These are phyloP conservation scores for Puya raimondii DNA, from an alignment of 176 grass and related monocot genomes.

Conservation along the genomic window DNA sequence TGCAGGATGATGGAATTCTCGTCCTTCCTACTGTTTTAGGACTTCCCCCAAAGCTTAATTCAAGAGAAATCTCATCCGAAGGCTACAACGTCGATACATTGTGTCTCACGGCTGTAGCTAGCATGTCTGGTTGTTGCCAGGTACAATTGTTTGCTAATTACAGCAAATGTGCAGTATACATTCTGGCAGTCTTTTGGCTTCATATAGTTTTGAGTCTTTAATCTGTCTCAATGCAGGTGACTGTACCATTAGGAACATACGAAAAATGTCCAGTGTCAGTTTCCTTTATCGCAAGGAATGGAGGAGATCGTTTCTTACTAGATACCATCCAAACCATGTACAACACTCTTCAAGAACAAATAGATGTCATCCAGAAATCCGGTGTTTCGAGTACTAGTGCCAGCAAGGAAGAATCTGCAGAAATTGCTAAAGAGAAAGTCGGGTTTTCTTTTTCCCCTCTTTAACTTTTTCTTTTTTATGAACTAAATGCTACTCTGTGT, in stretches of 20 bases:
- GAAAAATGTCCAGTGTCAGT: conserved; percentile 87
- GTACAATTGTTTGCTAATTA: conserved; percentile 32
- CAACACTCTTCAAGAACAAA: conserved; percentile 72
- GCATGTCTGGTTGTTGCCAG: conserved; percentile 98
- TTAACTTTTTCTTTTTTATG: not conserved
- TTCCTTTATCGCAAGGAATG: conserved; percentile 79
- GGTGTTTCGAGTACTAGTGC: conserved; percentile 58
- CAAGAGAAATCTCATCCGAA: conserved; percentile 63
- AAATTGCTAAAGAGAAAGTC: conserved; percentile 88
- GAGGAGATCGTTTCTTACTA: conserved; percentile 74
- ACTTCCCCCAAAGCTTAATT: conserved; percentile 73
- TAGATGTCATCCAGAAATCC: conserved; percentile 50
- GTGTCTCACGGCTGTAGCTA: conserved; percentile 63
- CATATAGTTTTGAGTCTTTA: not conserved
- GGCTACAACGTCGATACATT: conserved; percentile 50
- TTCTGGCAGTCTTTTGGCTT: not conserved
- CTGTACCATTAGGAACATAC: conserved; percentile 56
- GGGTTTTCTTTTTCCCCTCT: conserved; percentile 8
- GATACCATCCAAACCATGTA: conserved; percentile 64
- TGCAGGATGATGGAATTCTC: conserved; percentile 93
- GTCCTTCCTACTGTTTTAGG: conserved; percentile 82
- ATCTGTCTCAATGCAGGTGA: conserved; percentile 44
- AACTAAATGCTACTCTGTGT: not conserved
- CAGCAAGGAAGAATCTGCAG: conserved; percentile 79
- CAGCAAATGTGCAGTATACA: not conserved